Evolutionary conservation across 371 early-diverging fungal species (phyloP).

Genomic region (Mortierella sp.): DNA sequence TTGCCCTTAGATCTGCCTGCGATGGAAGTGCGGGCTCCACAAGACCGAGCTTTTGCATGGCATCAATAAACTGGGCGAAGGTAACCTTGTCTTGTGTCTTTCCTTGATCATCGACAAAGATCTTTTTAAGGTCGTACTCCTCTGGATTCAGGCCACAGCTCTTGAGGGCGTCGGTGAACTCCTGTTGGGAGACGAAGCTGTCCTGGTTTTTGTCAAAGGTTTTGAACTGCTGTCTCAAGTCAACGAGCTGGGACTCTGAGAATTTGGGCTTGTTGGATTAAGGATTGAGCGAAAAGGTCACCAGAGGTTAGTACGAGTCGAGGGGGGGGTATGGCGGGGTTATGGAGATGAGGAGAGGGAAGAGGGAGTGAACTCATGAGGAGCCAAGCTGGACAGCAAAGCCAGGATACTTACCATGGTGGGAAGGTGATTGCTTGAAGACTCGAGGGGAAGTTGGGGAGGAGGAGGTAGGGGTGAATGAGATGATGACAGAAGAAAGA

Average conservation of each 20-base stretch:
- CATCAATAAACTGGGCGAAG: slow-evolving; percentile 28
- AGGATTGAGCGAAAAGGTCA: not conserved
- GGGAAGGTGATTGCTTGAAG: not conserved
- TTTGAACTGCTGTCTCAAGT: slow-evolving; percentile 43
- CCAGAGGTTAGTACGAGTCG: too few relatives aligned
- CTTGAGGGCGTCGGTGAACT: slow-evolving; percentile 21
- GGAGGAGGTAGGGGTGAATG: not conserved
- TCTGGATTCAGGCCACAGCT: slow-evolving; percentile 24
- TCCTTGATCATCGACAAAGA: slow-evolving; percentile 37
- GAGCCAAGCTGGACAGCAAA: too few relatives aligned
- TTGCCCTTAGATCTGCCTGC: slow-evolving; percentile 10
- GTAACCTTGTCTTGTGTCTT: slow-evolving; percentile 44
- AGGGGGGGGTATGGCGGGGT: not conserved
- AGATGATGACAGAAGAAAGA: not conserved
- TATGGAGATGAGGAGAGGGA: not conserved
- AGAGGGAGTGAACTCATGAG: not conserved
- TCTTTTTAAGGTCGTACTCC: slow-evolving; percentile 19
- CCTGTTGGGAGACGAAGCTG: slow-evolving; percentile 22
- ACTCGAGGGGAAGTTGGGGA: not conserved
- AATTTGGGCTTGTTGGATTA: slow-evolving; percentile 15
- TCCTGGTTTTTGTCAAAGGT: slow-evolving; percentile 32
- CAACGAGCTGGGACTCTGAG: slow-evolving; percentile 37
- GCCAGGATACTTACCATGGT: not conserved
- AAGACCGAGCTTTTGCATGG: slow-evolving; percentile 13
- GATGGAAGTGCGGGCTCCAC: not conserved